Evolutionary conservation across 345 rosid genomes (phyloP).

Genomic region (Eucalyptus cloeziana): DNA sequence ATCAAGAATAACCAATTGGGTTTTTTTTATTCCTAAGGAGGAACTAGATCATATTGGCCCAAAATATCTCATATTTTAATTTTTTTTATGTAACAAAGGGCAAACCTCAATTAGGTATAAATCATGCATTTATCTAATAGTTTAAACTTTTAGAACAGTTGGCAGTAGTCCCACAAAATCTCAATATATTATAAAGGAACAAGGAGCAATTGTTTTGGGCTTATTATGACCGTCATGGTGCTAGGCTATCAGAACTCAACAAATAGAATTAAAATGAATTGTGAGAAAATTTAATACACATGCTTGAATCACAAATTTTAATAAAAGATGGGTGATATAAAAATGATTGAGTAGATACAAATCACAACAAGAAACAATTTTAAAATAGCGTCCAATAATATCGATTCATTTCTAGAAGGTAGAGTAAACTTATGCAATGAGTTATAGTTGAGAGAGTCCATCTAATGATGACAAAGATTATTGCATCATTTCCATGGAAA

Average conservation of each 20-base stretch:
- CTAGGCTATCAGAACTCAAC: background rate
- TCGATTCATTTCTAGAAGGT: background rate
- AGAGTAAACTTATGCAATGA: background rate
- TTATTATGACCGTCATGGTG: background rate
- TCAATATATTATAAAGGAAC: background rate
- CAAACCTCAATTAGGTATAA: background rate
- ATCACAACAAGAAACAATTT: background rate
- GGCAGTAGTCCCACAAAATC: rapidly evolving
- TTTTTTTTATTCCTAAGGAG: background rate
- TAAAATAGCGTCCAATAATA: background rate
- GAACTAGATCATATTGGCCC: background rate
- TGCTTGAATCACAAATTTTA: background rate
- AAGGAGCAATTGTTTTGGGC: background rate
- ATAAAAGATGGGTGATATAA: background rate
- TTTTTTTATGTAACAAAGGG: background rate
- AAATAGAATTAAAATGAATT: background rate
- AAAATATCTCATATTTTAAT: no score
- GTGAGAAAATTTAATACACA: background rate
- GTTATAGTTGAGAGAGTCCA: background rate
- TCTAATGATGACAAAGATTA: background rate
- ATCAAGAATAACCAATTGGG: background rate
- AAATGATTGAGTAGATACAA: background rate
- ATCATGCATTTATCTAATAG: background rate
- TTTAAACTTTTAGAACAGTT: no score
- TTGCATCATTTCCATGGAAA: background rate